Evolutionary conservation across 2,329 filamentous ascomycete species (phyloP).

Genomic region (Exophiala alcalophila): DNA sequence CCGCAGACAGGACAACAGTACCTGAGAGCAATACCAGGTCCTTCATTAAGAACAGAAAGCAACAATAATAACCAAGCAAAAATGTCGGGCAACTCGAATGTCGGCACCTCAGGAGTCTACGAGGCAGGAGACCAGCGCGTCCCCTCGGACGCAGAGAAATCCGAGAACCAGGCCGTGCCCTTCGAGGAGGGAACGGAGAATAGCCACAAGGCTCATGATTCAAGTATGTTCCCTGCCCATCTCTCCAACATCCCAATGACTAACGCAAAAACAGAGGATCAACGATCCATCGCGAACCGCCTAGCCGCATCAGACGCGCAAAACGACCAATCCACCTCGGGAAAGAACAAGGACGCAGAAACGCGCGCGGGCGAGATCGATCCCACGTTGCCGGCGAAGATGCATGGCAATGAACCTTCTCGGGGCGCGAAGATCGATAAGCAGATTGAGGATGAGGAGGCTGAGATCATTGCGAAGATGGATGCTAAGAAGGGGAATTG

Average conservation of each 20-base stretch:
- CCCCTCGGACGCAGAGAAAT: slow-evolving; percentile 49
- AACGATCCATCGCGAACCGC: slow-evolving; percentile 46
- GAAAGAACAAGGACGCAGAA: slow-evolving; percentile 29
- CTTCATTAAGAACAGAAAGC: no score
- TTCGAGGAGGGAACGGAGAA: slow-evolving; percentile 71
- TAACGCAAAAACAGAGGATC: slow-evolving; percentile 37
- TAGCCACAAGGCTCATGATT: slow-evolving; percentile 66
- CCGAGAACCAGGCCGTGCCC: slow-evolving; percentile 51
- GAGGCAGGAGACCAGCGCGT: slow-evolving; percentile 76
- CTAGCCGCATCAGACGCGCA: slow-evolving; percentile 35
- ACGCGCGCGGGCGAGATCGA: slow-evolving; percentile 36
- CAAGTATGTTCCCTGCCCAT: slow-evolving; percentile 53
- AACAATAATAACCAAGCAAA: slow-evolving; percentile 1
- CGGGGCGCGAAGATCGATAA: slow-evolving; percentile 48
- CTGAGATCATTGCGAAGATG: slow-evolving; percentile 45
- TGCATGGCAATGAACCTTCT: slow-evolving; percentile 48
- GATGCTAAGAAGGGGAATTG: slow-evolving; percentile 31
- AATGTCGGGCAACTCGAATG: slow-evolving; percentile 59
- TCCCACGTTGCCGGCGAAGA: slow-evolving; percentile 40
- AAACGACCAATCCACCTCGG: slow-evolving; percentile 12
- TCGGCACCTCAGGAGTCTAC: slow-evolving; percentile 66
- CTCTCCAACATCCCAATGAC: neutral
- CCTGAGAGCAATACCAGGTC: no score
- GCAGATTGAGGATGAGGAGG: slow-evolving; percentile 44
- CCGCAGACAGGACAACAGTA: no score